Evolutionary conservation across 2,329 filamentous ascomycete genomes (phyloP).

Genomic region (Cladosporium halotolerans): DNA sequence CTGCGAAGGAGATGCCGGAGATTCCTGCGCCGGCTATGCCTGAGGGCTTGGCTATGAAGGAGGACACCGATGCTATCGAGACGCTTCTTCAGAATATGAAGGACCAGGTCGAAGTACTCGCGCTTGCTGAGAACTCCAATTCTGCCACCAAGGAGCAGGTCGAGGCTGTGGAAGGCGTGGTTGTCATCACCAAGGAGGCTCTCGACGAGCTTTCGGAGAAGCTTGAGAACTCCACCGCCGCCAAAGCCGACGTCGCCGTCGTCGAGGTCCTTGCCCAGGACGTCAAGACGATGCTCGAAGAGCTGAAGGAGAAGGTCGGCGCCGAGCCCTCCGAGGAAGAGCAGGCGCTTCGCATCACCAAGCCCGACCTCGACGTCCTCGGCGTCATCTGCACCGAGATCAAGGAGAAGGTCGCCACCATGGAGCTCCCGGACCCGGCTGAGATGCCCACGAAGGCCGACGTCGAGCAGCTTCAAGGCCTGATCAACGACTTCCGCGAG

Average conservation of each 20-base stretch:
- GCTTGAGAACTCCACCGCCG: constrained; percentile 61
- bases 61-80: constrained; percentile 86
- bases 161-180: constrained; percentile 58
- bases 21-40: constrained; percentile 16
- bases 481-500: constrained; percentile 47
- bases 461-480: constrained; percentile 54
- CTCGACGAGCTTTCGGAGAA: constrained; percentile 61
- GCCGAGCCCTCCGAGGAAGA: constrained; percentile 42
- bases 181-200: constrained; percentile 69
- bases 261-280: constrained; percentile 76
- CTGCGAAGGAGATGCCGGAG: constrained; percentile 35
- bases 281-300: constrained; percentile 68
- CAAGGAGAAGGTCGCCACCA: constrained; percentile 68
- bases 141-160: constrained; percentile 59
- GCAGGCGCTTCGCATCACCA: constrained; percentile 58
- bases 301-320: constrained; percentile 41
- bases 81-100: constrained; percentile 87
- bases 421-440: constrained; percentile 64
- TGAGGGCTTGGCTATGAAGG: constrained; percentile 60
- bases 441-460: constrained; percentile 71
- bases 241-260: constrained; percentile 70
- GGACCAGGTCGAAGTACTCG: constrained; percentile 75
- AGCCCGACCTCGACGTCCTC: constrained; percentile 73
- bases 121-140: constrained; percentile 53
- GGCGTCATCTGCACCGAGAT: constrained; percentile 78